Evolutionary conservation across 1,139 yeast genomes (phyloP), one percentile per base, ranked within the genome.

Genomic region (Taphrina wiesneri): DNA sequence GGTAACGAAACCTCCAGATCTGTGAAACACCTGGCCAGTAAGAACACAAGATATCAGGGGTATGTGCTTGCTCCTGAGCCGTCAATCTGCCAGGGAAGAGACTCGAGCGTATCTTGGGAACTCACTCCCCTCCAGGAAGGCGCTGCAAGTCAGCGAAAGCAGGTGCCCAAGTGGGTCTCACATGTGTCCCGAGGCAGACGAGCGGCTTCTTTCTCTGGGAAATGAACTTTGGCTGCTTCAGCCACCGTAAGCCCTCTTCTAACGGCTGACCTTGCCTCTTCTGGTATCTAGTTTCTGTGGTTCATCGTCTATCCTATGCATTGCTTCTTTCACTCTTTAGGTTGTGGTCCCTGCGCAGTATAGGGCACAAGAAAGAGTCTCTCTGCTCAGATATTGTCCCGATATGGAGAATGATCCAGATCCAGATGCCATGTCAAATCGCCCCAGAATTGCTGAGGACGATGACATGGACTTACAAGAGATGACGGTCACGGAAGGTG

Each of bases 381-480:
- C n/a, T n/a, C n/a, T n/a, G n/a, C n/a, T n/a, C n/a, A n/a, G n/a
- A n/a, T n/a, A n/a, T n/a, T n/a, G n/a, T n/a, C n/a, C 19, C 19
- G 43, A 2, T 2, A 60, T 60, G 64, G 34, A 60, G 17, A 32
- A 60, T 39, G 64, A 60, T 15, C 64, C 64, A 6, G 64, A 60
- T 39, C 23, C n/a, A 17, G 57, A 41, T 23, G 57, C 64, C 28
- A 39, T 41, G 46, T 15, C 51, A 11, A 41, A 52, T 11, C 45
- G 30, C 15, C 56, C 64, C 15, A 51, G 9, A 13, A 47, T 25
- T 3, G 51, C 25, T 1, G 41, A 25, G 11, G 41, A 41, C 28
- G 57, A 49, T 4, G 57, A 51, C n/a, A 13, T 41, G 6, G 64
- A 60, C 7, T 23, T 51, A 36, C 43, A 46, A 21, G 57, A 49